phyloP scores from a whole-genome alignment of 768 basidiomycete genomes.

The Lactarius vividus region DNA sequence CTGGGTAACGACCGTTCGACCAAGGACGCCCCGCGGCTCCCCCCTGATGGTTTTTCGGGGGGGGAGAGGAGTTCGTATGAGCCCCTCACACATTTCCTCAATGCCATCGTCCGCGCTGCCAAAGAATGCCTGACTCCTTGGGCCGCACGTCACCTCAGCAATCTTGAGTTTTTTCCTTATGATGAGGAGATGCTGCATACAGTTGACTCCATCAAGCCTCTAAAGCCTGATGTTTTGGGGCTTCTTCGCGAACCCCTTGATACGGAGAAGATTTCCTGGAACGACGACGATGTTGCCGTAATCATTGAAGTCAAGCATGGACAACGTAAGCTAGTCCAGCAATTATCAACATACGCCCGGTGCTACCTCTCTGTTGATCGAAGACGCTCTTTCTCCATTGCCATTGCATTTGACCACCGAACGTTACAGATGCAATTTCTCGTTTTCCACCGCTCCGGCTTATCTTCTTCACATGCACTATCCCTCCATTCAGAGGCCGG shows the following conservation, averaged over 20 bases:
- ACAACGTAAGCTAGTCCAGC: not conserved
- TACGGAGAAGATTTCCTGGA: not conserved
- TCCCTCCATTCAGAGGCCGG: not conserved
- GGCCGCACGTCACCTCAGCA: not conserved
- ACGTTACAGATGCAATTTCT: not conserved
- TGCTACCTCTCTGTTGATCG: not conserved
- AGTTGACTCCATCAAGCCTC: no score
- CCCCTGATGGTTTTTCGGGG: no score
- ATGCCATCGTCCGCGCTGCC: not conserved
- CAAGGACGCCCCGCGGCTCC: no score
- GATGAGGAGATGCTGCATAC: not conserved
- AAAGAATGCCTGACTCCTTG: not conserved
- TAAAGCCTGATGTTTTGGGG: not conserved
- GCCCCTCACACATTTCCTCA: no score
- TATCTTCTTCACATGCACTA: not conserved
- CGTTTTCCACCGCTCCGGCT: not conserved
- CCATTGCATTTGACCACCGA: not conserved
- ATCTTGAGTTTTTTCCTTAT: not conserved
- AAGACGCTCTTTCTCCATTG: not conserved
- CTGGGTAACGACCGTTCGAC: no score
- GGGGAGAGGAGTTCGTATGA: no score
- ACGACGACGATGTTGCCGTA: not conserved
- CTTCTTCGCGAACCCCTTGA: not conserved
- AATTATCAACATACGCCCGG: not conserved
- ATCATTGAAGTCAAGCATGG: not conserved